Evolutionary conservation across 305 asterid species (phyloP).

Genomic region (Fraxinus albicans): DNA sequence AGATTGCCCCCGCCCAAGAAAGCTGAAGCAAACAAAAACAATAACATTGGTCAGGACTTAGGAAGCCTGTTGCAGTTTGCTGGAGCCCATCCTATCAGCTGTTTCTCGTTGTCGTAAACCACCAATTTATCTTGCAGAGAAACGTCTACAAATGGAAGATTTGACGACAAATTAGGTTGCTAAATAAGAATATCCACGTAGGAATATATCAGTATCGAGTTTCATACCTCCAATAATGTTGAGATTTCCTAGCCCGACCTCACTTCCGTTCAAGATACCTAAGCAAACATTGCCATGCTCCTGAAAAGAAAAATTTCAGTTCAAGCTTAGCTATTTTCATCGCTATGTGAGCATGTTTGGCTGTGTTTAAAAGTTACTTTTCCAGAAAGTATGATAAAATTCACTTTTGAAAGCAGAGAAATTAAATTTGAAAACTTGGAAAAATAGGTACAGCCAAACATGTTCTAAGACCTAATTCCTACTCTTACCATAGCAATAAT

Average conservation of each 20-base stretch:
- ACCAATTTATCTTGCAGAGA: slow-evolving; percentile 81
- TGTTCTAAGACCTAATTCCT: neutral
- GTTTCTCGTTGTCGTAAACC: slow-evolving; percentile 76
- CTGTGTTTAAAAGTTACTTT: neutral
- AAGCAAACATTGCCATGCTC: slow-evolving; percentile 73
- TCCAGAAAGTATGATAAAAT: neutral
- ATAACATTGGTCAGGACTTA: slow-evolving; percentile 48
- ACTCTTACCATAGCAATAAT: neutral
- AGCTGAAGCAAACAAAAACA: slow-evolving; percentile 31
- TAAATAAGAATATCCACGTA: neutral
- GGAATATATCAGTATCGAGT: neutral
- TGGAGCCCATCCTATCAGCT: slow-evolving; percentile 69
- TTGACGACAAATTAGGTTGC: slow-evolving; percentile 17
- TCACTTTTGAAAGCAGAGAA: neutral
- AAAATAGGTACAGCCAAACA: neutral
- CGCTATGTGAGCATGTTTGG: neutral
- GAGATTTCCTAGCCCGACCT: slow-evolving; percentile 54
- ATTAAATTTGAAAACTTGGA: neutral
- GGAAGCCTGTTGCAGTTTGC: slow-evolving; percentile 82
- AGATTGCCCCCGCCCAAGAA: slow-evolving; percentile 38
- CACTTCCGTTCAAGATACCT: slow-evolving; percentile 76
- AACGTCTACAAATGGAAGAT: slow-evolving; percentile 46
- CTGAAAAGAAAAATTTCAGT: slow-evolving; percentile 35
- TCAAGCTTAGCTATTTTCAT: neutral
- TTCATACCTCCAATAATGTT: slow-evolving; percentile 79